Base-by-base conservation (phyloP, 2,329 filamentous ascomycete genomes). In the Beauveria brongniartii region DNA sequence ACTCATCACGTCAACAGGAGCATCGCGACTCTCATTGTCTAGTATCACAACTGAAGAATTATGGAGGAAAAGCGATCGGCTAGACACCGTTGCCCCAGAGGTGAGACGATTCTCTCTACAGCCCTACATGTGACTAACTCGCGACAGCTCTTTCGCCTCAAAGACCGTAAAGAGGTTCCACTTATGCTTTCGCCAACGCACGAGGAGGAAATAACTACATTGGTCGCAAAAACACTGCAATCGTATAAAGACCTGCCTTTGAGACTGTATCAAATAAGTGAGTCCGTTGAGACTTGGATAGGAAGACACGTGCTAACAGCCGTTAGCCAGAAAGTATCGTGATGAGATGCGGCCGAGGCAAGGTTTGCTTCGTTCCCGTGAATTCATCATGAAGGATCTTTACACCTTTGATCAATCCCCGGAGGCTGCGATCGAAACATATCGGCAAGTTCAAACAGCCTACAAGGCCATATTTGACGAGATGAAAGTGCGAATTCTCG, bases 341-440 rank as follows among this genome's bases (percentile, higher is more conserved):
- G 94, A 99, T 75, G 94, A 99, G 74, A 83, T 88, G 61, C 83
- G 94, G 28, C 94, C 94, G 22, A 84, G 94, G 37, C 90, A 96
- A 67, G 94, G 94, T 14, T 79, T 99, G 2, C 78, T 99, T 9
- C 86, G 94, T 10, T 89, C 91, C 1, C 86, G 92, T 63, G 94
- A 99, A 69, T 99, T 99, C 68, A 76, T 91, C 67, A 99, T 99
- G 94, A 99, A 99, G 74, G 94, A 99, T 72, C 82, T 99, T 1
- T 99, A 99, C 72, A 97, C 92, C 0, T 99, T 99, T 69, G 94
- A 99, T 69, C 76, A 81, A 41, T 87, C 81, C 4, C 71, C 79
- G 0, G 75, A 82, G 28, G 77, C 83, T n/a, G 93, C 93, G 1
- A 77, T 92, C n/a, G 75, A 82, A 55, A 96, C 93, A 0, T 99